Percentiles rank a stretch among this genome's conserved stretches.
These are phyloP conservation scores for Sporothrix luriei DNA, from an alignment of 2,329 filamentous ascomycete genomes.

Conservation along the genomic window DNA sequence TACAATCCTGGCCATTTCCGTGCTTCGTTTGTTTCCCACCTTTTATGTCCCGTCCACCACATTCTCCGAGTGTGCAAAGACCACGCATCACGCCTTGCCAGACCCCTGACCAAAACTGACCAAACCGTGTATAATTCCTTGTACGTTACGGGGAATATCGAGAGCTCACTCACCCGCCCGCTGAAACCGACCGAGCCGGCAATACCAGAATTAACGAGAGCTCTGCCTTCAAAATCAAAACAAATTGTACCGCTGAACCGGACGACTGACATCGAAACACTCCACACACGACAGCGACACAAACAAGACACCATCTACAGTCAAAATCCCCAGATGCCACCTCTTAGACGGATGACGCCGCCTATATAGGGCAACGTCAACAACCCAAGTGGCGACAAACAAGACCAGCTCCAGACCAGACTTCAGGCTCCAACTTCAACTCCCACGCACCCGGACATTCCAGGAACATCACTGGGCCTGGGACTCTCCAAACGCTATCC, in stretches of 20 bases:
- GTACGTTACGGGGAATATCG: neutral
- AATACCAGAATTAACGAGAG: neutral
- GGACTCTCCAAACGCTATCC: neutral
- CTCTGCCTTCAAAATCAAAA: neutral
- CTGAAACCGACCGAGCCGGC: slow-evolving; percentile 1
- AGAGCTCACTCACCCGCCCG: neutral
- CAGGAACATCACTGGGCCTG: slow-evolving; percentile 11
- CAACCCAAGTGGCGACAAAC: neutral
- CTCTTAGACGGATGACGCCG: neutral
- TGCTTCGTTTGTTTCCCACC: neutral
- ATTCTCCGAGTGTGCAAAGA: neutral
- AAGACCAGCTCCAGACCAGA: neutral
- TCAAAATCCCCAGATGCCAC: neutral
- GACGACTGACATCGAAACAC: neutral
- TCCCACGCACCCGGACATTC: neutral
- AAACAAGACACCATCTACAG: neutral
- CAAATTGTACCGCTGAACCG: neutral
- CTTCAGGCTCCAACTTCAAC: neutral
- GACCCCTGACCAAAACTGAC: neutral
- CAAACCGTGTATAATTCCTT: neutral
- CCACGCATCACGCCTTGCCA: neutral
- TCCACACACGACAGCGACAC: neutral
- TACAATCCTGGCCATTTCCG: neutral
- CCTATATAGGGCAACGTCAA: neutral
- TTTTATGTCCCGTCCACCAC: neutral